Evolutionary conservation across 2,329 filamentous ascomycete species (phyloP), one percentile per base, ranked within the genome.

Genomic region (Ophiostoma australiae): DNA sequence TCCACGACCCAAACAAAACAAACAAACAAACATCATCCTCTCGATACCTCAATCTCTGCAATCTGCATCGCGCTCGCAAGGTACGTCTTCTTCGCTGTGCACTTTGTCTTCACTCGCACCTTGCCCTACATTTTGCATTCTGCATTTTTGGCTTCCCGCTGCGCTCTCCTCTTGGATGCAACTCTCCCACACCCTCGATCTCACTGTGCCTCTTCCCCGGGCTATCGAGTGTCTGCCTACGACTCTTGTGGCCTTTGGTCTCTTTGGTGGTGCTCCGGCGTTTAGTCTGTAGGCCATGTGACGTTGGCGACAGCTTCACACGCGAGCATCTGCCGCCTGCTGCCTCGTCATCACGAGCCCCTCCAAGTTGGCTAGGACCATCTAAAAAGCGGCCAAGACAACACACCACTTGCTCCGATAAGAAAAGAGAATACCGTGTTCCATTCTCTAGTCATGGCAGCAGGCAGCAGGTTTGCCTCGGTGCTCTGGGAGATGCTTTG

Each of bases 271-370:
- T 63, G n/a, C 13, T 33, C n/a, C n/a, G 11, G 44, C 39, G 10
- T 3, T 41, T 20, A 4, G 44, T 20, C 17, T 48, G 2, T 67
- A 7, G 10, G n/a, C 37, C 65, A 67, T 67, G 65, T 67, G 65
- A 67, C 23, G 35, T 27, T 15, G 35, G 37, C 11, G 20, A 17
- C 44, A 39, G 63, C 17, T n/a, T 20, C 31, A n/a, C 33, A 33
- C 63, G 31, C 20, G 63, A 33, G 35, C 63, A 39, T 39, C 63
- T 23, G 65, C 37, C 35, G 3, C 11, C 31, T 33, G 65, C 35
- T 72, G 63, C 48, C 39, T 70, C 33, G 65, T 66, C 69, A 58
- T 72, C 71, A 71, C 71, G 61, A 72, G 71, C 27, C 70, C 67
- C 65, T 67, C 65, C 37, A 37, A 15, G 44, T 3, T n/a, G 44